A percentile compares a stretch with the other conserved stretches of the same genome.
Conservation (phyloP, 1,284 basidiomycete species). For the Malassezia caprae region DNA sequence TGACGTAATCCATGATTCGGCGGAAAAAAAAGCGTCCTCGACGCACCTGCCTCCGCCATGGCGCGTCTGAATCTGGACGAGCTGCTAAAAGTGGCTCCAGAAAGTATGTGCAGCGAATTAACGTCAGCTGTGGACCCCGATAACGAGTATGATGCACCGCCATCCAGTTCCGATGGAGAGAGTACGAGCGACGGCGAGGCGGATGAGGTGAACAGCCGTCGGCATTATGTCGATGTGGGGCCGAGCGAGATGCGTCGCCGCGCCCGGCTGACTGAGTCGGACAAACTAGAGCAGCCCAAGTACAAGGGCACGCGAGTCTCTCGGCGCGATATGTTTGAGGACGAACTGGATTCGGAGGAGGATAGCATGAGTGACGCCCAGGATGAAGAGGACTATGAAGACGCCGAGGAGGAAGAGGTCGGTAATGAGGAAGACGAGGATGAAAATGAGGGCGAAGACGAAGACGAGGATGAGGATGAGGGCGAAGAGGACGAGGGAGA, state of each 20-base stretch:
- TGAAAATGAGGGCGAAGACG: conserved; percentile 8
- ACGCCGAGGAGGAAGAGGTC: conserved; percentile 2
- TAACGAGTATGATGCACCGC: neutral
- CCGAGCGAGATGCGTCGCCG: conserved; percentile 30
- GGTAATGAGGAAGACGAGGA: neutral
- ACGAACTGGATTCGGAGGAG: conserved; percentile 16
- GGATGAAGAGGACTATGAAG: conserved; percentile 1
- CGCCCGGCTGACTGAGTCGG: conserved; percentile 27
- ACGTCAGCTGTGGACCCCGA: conserved; percentile 15
- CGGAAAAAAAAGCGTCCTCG: neutral
- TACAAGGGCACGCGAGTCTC: conserved; percentile 32
- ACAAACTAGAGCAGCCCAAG: conserved; percentile 18
- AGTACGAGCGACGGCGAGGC: conserved; percentile 16
- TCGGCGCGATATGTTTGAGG: conserved; percentile 28
- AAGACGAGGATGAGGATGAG: conserved; percentile 11
- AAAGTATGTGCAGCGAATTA: conserved; percentile 8
- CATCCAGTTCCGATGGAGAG: conserved; percentile 2
- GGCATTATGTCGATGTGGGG: conserved; percentile 31
- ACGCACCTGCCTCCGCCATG: neutral
- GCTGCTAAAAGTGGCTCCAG: conserved; percentile 14
- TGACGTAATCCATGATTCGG: neutral
- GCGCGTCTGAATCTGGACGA: conserved; percentile 10
- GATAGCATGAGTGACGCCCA: neutral
- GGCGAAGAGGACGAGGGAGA: conserved; percentile 15
- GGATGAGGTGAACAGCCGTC: conserved; percentile 20